Percentiles rank a stretch among this genome's conserved stretches.
These are phyloP conservation scores for Mercurialis annua DNA, from an alignment of 345 rosid genomes.

Conservation along the genomic window DNA sequence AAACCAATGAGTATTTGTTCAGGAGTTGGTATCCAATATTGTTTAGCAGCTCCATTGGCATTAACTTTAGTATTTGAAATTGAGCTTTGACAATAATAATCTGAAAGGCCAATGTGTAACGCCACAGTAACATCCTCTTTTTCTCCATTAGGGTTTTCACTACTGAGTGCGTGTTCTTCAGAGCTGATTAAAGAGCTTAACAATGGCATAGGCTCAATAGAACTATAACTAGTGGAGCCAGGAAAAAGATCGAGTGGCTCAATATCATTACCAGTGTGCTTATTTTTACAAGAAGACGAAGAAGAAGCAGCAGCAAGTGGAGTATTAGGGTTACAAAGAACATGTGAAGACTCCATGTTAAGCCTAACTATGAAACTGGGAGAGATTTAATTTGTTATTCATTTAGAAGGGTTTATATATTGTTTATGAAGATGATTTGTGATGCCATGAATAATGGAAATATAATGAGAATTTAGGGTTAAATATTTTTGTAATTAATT, in stretches of 20 bases:
- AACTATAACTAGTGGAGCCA: conserved; percentile 12
- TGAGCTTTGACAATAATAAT: conserved; percentile 19
- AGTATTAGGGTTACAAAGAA: conserved; percentile 8
- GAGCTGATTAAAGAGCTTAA: conserved; percentile 25
- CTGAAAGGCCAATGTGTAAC: conserved; percentile 74
- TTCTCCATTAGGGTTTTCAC: conserved; percentile 25
- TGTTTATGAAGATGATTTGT: conserved; percentile 13
- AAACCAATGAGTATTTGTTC: conserved; percentile 78
- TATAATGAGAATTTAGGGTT: conserved; percentile 31
- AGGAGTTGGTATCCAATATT: conserved; percentile 78
- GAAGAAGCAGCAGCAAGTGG: conserved; percentile 14
- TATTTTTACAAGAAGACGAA: conserved; percentile 24
- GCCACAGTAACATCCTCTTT: conserved; percentile 55
- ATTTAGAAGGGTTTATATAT: conserved; percentile 25
- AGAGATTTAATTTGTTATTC: conserved; percentile 15
- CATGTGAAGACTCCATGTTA: conserved; percentile 36
- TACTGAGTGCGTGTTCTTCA: conserved; percentile 2
- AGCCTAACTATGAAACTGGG: background rate
- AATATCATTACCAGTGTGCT: conserved; percentile 19
- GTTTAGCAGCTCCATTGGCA: conserved; percentile 26
- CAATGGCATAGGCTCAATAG: conserved; percentile 29
- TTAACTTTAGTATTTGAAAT: conserved; percentile 17
- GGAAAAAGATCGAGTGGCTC: conserved; percentile 55
- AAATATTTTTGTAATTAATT: no score
- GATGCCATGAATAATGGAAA: conserved; percentile 17